Conservation (phyloP, 805 yeast species). For the Lipomyces anomalus region DNA sequence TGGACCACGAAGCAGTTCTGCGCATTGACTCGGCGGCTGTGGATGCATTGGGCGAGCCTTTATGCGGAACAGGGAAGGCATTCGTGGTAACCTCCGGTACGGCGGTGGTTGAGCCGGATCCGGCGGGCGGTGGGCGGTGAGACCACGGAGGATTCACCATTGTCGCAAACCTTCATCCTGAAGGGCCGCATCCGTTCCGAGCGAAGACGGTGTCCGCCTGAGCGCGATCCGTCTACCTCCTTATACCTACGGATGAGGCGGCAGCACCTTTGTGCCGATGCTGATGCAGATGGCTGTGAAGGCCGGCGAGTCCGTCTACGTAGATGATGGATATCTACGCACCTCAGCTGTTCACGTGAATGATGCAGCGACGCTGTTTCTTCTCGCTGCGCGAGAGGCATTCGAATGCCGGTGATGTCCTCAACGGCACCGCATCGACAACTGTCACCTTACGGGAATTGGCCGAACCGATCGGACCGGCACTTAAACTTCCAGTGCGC, state of each 20-base stretch:
- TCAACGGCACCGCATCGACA: constrained; percentile 29
- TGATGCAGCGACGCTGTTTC: constrained; percentile 35
- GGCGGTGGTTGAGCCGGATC: constrained; percentile 8
- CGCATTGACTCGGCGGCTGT: constrained; percentile 32
- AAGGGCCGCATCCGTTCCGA: constrained; percentile 4
- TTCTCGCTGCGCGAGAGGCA: constrained; percentile 30
- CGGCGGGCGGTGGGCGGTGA: constrained; percentile 15
- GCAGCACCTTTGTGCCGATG: constrained; percentile 10
- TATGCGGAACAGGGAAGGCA: constrained; percentile 32
- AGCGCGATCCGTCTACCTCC: constrained; percentile 9
- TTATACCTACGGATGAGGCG: constrained; percentile 9
- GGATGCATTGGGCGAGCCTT: constrained; percentile 30
- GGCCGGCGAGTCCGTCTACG: constrained; percentile 33
- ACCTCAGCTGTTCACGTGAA: constrained; percentile 34
- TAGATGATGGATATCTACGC: constrained; percentile 34
- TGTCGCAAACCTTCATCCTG: not conserved
- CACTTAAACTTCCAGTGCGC: constrained; percentile 1
- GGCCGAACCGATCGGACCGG: constrained; percentile 29
- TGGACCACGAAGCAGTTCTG: constrained; percentile 24
- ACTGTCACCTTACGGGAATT: constrained; percentile 28
- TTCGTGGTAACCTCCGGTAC: constrained; percentile 32
- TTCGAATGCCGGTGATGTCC: constrained; percentile 28
- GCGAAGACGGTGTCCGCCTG: constrained; percentile 8
- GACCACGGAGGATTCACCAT: constrained; percentile 16
- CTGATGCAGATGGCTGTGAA: constrained; percentile 29